phyloP scores from a whole-genome alignment of 2,329 filamentous ascomycete genomes.

The Immersiporthe knoxdaviesiana region DNA sequence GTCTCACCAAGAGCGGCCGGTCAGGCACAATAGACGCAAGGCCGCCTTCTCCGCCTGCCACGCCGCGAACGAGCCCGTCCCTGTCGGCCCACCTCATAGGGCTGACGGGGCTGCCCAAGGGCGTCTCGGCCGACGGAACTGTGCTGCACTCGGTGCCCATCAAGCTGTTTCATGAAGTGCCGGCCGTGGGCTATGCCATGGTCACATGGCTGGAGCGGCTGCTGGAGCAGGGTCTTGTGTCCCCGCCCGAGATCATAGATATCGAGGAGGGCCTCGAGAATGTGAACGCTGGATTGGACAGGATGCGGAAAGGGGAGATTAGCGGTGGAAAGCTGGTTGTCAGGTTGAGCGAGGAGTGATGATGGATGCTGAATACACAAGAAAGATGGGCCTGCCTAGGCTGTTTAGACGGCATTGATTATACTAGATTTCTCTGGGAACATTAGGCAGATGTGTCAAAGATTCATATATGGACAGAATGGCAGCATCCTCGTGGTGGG shows the following conservation, averaged over 20 bases:
- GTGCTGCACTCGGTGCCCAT: constrained; percentile 71
- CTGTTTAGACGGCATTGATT: neutral
- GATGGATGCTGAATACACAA: constrained; percentile 4
- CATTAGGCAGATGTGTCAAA: neutral
- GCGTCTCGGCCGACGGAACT: constrained; percentile 46
- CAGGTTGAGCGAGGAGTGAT: constrained; percentile 30
- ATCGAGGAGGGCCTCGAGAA: constrained; percentile 65
- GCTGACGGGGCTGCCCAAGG: constrained; percentile 68
- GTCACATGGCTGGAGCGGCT: constrained; percentile 70
- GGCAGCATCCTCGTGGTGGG: neutral
- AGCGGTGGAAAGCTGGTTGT: constrained; percentile 73
- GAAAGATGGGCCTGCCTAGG: neutral
- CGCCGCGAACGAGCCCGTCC: constrained; percentile 39
- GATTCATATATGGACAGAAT: neutral
- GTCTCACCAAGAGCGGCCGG: constrained; percentile 47
- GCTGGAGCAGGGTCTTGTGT: constrained; percentile 56
- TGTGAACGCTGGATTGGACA: constrained; percentile 70
- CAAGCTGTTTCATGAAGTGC: constrained; percentile 73
- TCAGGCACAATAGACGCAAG: constrained; percentile 29
- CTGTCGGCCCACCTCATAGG: constrained; percentile 64
- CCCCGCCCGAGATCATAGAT: constrained; percentile 67
- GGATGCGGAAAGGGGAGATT: constrained; percentile 66
- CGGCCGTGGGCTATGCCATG: constrained; percentile 63
- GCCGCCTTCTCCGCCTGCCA: constrained; percentile 43
- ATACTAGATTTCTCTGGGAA: neutral